These are phyloP conservation scores for Daldinia eschscholtzii DNA, from an alignment of 2,329 filamentous ascomycete genomes.

Conservation along the genomic window DNA sequence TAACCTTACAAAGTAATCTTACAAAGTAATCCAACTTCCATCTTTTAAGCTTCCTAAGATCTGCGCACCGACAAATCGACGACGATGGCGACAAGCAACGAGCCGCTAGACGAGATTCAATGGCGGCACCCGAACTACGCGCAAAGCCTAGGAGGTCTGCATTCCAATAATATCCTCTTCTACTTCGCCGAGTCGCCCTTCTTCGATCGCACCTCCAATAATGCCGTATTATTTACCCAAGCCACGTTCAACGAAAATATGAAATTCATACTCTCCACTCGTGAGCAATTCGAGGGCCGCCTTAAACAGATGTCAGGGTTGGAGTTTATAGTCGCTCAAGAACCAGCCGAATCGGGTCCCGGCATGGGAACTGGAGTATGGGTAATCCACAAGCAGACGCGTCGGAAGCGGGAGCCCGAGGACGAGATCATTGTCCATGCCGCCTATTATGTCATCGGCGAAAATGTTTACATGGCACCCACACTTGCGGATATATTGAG, in stretches of 20 bases:
- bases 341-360: constrained; percentile 72
- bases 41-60: constrained; percentile 1
- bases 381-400: constrained; percentile 77
- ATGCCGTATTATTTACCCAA: constrained; percentile 72
- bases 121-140: constrained; percentile 68
- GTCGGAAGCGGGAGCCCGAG: constrained; percentile 68
- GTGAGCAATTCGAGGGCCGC: constrained; percentile 73
- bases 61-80: not conserved
- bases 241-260: constrained; percentile 72
- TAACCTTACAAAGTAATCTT: not conserved
- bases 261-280: constrained; percentile 68
- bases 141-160: constrained; percentile 68
- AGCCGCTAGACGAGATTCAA: constrained; percentile 73
- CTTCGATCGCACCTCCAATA: constrained; percentile 76
- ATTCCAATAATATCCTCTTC: constrained; percentile 74
- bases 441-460: constrained; percentile 74
- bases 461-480: constrained; percentile 76
- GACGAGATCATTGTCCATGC: constrained; percentile 71
- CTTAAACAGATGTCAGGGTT: constrained; percentile 74
- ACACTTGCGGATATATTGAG: constrained; percentile 70
- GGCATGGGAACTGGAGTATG: constrained; percentile 74
- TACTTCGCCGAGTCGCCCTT: constrained; percentile 77
- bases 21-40: not conserved
- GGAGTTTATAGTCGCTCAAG: constrained; percentile 75
- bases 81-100: constrained; percentile 46